Base-by-base conservation (phyloP, 2,329 filamentous ascomycete genomes). In the Hymenoscyphus scutula region DNA sequence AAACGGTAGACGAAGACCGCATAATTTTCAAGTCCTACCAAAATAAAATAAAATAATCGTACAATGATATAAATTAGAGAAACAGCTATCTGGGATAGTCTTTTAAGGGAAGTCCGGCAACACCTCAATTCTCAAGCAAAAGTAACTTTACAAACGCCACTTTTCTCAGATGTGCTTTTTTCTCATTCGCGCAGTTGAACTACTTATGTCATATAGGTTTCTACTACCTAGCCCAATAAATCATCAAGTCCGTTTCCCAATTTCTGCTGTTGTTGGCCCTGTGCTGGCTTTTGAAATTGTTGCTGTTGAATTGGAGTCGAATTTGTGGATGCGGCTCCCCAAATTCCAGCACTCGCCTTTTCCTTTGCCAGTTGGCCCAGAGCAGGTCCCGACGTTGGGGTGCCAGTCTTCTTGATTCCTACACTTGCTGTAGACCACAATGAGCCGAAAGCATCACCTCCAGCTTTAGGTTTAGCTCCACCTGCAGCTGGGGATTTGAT, bases 351-450 rank as follows among this genome's bases (percentile, higher is more conserved):
- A 70, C 88, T 92, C 63, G 92, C 95, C 83, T 98, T 97, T 78
- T 97, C 92, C 81, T 97, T 97, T n/a, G 93, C 94, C 76, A 99
- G 86, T 75, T 96, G 93, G 32, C 92, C 93, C 78, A 99, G 84
- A 61, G 93, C 93, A 58, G 92, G 88, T 0, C 89, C 89, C 63
- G 87, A 82, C 60, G 82, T 81, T 13, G 83, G 80, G 1, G 87
- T 83, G 64, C 77, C 81, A 1, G 83, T 77, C 79, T 95, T 96
- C 80, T 92, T 92, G 67, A 92, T 84, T 55, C 88, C 87, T 11
- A 83, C 83, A 67, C 87, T 91, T 63, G 89, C 83, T 8, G 79
- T 77, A 34, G 78, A 89, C 86, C 96, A 96, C 37, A 99, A 82
- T 23, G 88, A 90, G 15, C 92, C 93, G 71, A 99, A 99, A 0